Evolutionary conservation across 345 rosid species (phyloP).

Genomic region (Odontarrhena argentea): DNA sequence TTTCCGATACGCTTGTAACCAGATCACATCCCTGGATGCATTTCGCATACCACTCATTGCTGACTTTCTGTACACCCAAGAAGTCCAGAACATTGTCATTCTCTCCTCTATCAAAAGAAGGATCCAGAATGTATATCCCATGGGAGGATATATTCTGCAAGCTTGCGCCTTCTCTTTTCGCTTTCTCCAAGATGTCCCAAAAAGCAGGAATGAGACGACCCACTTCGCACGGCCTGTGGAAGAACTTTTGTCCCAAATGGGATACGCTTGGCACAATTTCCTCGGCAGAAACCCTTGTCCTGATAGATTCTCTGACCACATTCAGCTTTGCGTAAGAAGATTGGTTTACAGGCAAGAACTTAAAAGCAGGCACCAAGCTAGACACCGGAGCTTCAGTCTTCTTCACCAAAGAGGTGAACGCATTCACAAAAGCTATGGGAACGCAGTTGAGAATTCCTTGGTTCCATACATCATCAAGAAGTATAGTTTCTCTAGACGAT

Average conservation of each 20-base stretch:
- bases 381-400: constrained; percentile 52
- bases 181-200: constrained; percentile 56
- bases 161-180: constrained; percentile 53
- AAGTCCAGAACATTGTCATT: constrained; percentile 51
- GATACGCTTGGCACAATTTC: constrained; percentile 64
- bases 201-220: constrained; percentile 61
- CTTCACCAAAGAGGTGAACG: constrained; percentile 60
- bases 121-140: constrained; percentile 49
- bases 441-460: constrained; percentile 74
- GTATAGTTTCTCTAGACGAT: constrained; percentile 74
- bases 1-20: constrained; percentile 50
- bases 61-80: constrained; percentile 51
- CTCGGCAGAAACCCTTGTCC: constrained; percentile 41
- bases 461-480: constrained; percentile 68
- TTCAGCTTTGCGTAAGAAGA: constrained; percentile 47
- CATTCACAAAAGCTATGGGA: constrained; percentile 59
- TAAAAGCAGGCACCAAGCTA: constrained; percentile 52
- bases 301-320: constrained; percentile 50
- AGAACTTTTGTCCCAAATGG: constrained; percentile 53
- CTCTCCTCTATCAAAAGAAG: constrained; percentile 47
- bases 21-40: constrained; percentile 63
- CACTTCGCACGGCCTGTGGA: constrained; percentile 60
- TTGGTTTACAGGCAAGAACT: constrained; percentile 57
- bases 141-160: constrained; percentile 67
- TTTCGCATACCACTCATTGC: constrained; percentile 58